Percentiles rank a stretch among this genome's conserved stretches.
phyloP scores from a whole-genome alignment of 2,329 filamentous ascomycete genomes.

The Zasmidium citrigriseum region DNA sequence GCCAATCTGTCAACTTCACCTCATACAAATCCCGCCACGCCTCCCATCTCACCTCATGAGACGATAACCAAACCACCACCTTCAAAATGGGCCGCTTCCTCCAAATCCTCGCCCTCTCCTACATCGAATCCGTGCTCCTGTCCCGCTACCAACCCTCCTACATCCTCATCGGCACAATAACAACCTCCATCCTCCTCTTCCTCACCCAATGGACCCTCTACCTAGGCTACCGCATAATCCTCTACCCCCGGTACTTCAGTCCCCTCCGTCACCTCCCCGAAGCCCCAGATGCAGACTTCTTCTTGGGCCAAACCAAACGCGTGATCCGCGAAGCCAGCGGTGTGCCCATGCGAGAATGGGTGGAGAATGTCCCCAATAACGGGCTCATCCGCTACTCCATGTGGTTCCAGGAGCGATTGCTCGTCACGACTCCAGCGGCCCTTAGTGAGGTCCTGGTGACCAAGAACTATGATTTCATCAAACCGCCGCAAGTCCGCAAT shows the following conservation, averaged over 20 bases:
- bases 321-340: conserved; percentile 47
- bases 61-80: neutral
- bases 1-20: neutral
- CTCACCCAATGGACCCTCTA: conserved; percentile 38
- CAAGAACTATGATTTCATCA: conserved; percentile 54
- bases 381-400: conserved; percentile 56
- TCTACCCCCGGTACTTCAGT: conserved; percentile 62
- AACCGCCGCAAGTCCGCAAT: conserved; percentile 47
- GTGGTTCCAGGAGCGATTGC: conserved; percentile 46
- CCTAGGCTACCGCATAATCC: conserved; percentile 45
- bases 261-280: conserved; percentile 60
- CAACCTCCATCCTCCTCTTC: conserved; percentile 45
- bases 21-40: no score
- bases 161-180: conserved; percentile 34
- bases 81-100: neutral
- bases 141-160: conserved; percentile 3
- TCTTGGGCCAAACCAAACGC: conserved; percentile 45
- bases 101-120: neutral
- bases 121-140: neutral
- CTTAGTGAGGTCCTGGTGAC: conserved; percentile 52
- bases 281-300: conserved; percentile 47
- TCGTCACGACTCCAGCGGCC: conserved; percentile 49
- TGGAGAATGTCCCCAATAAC: conserved; percentile 55
- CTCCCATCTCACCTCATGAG: no score
- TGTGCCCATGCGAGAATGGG: conserved; percentile 52